Percentiles rank a stretch among this genome's conserved stretches.
Evolutionary conservation across 345 rosid genomes (phyloP).

Genomic region (Murraya paniculata): DNA sequence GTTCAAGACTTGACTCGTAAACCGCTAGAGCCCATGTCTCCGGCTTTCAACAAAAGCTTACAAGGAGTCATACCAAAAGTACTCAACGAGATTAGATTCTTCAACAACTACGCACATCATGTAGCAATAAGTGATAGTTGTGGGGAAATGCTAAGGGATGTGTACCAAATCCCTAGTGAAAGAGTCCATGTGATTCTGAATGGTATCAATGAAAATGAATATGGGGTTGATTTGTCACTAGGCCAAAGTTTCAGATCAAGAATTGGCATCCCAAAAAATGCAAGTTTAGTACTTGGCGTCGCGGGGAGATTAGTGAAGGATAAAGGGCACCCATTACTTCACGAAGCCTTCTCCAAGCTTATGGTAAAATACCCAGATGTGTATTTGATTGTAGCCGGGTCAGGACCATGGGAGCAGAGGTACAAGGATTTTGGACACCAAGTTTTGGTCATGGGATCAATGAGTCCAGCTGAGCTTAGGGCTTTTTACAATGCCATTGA

Average conservation of each 20-base stretch:
- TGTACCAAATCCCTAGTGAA: constrained; percentile 73
- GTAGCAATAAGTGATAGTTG: constrained; percentile 93
- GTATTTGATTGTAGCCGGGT: constrained; percentile 70
- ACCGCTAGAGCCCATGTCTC: constrained; percentile 55
- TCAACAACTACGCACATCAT: constrained; percentile 73
- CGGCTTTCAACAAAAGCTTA: constrained; percentile 44
- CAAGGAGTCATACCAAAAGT: constrained; percentile 70
- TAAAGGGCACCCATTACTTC: constrained; percentile 84
- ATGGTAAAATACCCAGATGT: constrained; percentile 37
- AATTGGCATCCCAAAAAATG: constrained; percentile 49
- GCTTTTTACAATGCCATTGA: constrained; percentile 79
- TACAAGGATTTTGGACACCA: constrained; percentile 63
- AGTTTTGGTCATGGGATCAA: constrained; percentile 67
- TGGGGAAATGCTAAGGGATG: constrained; percentile 87
- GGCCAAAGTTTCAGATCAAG: constrained; percentile 59
- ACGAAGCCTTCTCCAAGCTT: constrained; percentile 57
- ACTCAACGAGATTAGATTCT: constrained; percentile 77
- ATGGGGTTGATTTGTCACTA: constrained; percentile 32
- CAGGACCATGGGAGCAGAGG: constrained; percentile 86
- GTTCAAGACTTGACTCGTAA: constrained; percentile 75
- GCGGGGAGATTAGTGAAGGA: constrained; percentile 93
- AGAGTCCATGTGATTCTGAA: constrained; percentile 92
- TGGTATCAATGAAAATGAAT: constrained; percentile 72
- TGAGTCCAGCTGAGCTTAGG: constrained; percentile 52
- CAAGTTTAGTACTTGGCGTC: constrained; percentile 63